phyloP scores from a whole-genome alignment of 1,139 yeast species.

The Diutina ranongensis region DNA sequence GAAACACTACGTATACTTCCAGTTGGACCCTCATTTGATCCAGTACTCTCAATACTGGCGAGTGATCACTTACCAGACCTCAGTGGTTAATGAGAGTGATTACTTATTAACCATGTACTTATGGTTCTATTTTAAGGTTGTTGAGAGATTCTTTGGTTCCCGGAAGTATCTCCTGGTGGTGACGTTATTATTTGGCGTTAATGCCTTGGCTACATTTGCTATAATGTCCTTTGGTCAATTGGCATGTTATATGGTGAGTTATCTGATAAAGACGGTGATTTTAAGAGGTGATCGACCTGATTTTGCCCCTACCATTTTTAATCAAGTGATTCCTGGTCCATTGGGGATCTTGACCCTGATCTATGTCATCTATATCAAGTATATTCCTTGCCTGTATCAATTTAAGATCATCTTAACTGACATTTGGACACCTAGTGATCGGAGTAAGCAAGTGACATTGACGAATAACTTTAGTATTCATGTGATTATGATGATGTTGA shows the following conservation, averaged over 20 bases:
- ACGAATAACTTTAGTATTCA: constrained; percentile 52
- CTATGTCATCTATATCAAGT: constrained; percentile 42
- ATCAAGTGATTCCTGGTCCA: constrained; percentile 45
- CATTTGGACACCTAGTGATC: constrained; percentile 9
- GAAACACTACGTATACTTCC: constrained; percentile 42
- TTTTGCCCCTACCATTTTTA: constrained; percentile 18
- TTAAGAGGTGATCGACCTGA: constrained; percentile 12
- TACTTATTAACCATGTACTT: constrained; percentile 40
- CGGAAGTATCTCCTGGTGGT: constrained; percentile 38
- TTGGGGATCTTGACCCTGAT: constrained; percentile 49
- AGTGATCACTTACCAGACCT: constrained; percentile 39
- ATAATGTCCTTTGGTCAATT: constrained; percentile 28
- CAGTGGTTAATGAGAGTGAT: constrained; percentile 58
- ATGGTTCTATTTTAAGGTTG: constrained; percentile 46
- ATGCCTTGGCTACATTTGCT: constrained; percentile 21
- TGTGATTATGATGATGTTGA: constrained; percentile 37
- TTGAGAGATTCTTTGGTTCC: constrained; percentile 59
- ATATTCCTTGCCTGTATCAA: constrained; percentile 50
- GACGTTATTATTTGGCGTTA: constrained; percentile 22
- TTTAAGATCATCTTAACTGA: constrained; percentile 36
- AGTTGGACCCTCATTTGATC: constrained; percentile 48
- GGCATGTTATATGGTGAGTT: neutral
- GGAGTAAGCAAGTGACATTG: constrained; percentile 23
- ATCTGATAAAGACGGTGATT: constrained; percentile 14
- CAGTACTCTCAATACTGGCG: constrained; percentile 65